phyloP scores from a whole-genome alignment of 1,139 yeast genomes.

The Protomyces inundatus region DNA sequence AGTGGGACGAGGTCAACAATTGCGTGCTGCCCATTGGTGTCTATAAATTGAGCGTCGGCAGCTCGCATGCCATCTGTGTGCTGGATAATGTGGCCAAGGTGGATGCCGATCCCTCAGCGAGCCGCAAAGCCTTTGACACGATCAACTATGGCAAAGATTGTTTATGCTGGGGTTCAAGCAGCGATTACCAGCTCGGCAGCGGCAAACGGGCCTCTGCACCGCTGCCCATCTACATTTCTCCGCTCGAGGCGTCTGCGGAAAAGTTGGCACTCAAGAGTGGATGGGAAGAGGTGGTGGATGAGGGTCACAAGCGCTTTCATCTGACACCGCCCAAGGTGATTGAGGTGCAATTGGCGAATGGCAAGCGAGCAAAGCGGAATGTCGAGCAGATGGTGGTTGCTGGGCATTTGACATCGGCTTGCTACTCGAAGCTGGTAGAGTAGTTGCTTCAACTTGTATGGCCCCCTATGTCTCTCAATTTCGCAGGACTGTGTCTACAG shows the following conservation, averaged over 20 bases:
- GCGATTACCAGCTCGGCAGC: slow-evolving; percentile 75
- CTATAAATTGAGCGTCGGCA: slow-evolving; percentile 45
- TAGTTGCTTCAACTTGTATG: too few relatives aligned
- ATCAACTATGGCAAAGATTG: slow-evolving; percentile 46
- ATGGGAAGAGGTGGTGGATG: slow-evolving; percentile 12
- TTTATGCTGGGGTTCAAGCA: slow-evolving; percentile 77
- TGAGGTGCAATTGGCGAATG: slow-evolving; percentile 4
- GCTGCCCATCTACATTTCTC: slow-evolving; percentile 30
- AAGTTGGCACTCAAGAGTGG: slow-evolving; percentile 22
- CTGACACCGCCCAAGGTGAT: slow-evolving; percentile 21
- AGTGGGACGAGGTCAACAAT: slow-evolving; percentile 47
- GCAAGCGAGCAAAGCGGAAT: slow-evolving; percentile 19
- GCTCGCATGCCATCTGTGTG: slow-evolving; percentile 60
- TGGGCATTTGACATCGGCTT: slow-evolving; percentile 19
- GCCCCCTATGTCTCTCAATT: too few relatives aligned
- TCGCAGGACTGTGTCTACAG: too few relatives aligned
- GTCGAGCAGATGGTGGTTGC: slow-evolving; percentile 25
- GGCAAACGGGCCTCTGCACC: slow-evolving; percentile 56
- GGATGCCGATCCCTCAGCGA: slow-evolving; percentile 25
- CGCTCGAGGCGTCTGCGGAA: slow-evolving; percentile 14
- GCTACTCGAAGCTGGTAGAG: slow-evolving; percentile 15
- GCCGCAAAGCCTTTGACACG: slow-evolving; percentile 13
- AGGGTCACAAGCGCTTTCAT: slow-evolving; percentile 25
- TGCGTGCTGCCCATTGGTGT: slow-evolving; percentile 27
- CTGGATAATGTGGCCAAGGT: slow-evolving; percentile 46